phyloP scores from a whole-genome alignment of 2,329 filamentous ascomycete genomes.

The Cladosporium sp. region DNA sequence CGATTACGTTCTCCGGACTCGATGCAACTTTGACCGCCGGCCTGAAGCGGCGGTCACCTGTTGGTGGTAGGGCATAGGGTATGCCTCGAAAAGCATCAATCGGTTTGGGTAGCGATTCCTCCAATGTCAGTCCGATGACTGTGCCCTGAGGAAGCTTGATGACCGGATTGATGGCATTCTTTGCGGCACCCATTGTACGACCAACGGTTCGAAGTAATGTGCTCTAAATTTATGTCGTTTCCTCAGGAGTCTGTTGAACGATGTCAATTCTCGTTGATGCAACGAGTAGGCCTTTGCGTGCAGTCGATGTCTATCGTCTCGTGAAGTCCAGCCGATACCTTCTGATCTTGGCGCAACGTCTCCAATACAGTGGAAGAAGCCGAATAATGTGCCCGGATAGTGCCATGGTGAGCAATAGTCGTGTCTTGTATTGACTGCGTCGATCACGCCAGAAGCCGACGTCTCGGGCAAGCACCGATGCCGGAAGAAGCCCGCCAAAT shows the following conservation, averaged over 20 bases:
- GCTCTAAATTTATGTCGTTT: neutral
- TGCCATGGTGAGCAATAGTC: no score
- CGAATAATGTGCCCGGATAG: no score
- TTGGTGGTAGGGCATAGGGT: conserved; percentile 9
- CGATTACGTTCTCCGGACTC: neutral
- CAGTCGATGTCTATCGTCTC: no score
- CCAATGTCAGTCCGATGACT: conserved; percentile 3
- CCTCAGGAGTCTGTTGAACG: neutral
- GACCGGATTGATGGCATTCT: neutral
- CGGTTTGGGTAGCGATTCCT: neutral
- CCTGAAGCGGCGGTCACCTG: conserved; percentile 2
- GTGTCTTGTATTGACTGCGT: neutral
- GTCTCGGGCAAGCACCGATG: conserved; percentile 10
- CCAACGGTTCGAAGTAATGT: neutral
- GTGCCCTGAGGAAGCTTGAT: conserved; percentile 1
- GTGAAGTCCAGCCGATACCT: no score
- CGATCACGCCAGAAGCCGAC: neutral
- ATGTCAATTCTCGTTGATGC: no score
- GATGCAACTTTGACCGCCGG: neutral
- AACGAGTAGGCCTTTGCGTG: no score
- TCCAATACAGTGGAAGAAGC: no score
- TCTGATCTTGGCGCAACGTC: no score
- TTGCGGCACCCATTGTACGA: neutral
- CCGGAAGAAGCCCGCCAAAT: neutral
- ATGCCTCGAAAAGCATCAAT: conserved; percentile 5